Evolutionary conservation across 148 eudicot genomes (phyloP).

Genomic region (Beta vulgaris): DNA sequence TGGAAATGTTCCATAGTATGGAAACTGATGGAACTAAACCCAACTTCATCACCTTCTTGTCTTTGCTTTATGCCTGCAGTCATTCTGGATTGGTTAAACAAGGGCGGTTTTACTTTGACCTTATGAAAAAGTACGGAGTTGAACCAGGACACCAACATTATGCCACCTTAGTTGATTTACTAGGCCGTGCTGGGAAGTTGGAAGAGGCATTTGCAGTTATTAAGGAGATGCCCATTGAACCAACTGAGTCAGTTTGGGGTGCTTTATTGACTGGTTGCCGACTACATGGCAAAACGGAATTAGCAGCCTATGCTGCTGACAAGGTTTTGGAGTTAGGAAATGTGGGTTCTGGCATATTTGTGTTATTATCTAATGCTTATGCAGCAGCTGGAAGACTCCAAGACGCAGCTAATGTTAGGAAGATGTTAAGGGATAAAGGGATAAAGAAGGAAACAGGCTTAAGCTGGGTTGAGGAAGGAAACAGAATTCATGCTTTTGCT

Average conservation of each 20-base stretch:
- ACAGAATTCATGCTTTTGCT: conserved; percentile 59
- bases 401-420: conserved; percentile 85
- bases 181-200: conserved; percentile 81
- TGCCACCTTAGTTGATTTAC: conserved; percentile 71
- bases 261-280: conserved; percentile 81
- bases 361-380: conserved; percentile 70
- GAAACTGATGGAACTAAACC: conserved; percentile 46
- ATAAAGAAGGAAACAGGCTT: conserved; percentile 83
- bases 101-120: conserved; percentile 59
- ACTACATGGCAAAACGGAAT: conserved; percentile 54
- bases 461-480: conserved; percentile 92
- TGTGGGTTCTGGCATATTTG: conserved; percentile 67
- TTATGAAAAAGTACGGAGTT: conserved; percentile 61
- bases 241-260: conserved; percentile 88
- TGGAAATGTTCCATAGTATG: conserved; percentile 54
- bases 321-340: conserved; percentile 63
- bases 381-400: conserved; percentile 73
- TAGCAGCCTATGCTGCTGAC: conserved; percentile 85
- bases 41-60: conserved; percentile 78
- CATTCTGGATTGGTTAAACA: conserved; percentile 73
- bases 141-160: conserved; percentile 80
- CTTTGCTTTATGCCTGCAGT: conserved; percentile 78
- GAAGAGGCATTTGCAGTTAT: conserved; percentile 57
- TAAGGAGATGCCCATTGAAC: conserved; percentile 65
- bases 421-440: conserved; percentile 69